phyloP scores from a whole-genome alignment of 1,284 basidiomycete species.

The Boletus smithii region DNA sequence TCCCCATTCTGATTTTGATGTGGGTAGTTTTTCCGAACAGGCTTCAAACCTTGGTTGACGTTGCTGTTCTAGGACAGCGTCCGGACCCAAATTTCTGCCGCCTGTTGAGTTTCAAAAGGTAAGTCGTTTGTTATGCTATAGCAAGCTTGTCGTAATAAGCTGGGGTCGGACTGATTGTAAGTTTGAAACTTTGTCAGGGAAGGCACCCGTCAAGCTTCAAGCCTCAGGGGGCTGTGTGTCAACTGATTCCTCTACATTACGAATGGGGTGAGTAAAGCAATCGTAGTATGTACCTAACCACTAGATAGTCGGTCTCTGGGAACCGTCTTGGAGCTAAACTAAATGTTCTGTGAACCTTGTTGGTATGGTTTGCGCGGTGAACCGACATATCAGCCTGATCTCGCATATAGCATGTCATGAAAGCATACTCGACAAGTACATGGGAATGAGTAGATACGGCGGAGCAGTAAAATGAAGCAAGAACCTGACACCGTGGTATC shows the following conservation, averaged over 20 bases:
- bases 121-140: not conserved
- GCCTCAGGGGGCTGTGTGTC: no score
- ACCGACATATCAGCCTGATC: slow-evolving; percentile 6
- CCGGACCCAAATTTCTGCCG: slow-evolving; percentile 5
- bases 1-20: no score
- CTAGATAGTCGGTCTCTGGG: no score
- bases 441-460: slow-evolving; percentile 19
- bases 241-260: no score
- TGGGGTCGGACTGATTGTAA: slow-evolving; percentile 18
- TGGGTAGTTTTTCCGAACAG: not conserved
- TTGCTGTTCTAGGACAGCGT: not conserved
- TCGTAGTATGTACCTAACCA: no score
- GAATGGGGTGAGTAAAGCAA: no score
- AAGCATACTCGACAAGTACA: slow-evolving; percentile 20
- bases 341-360: slow-evolving; percentile 5
- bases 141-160: not conserved
- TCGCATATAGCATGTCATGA: slow-evolving; percentile 18
- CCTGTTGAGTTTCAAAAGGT: slow-evolving; percentile 1
- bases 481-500: slow-evolving; percentile 25
- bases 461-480: slow-evolving; percentile 11
- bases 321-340: slow-evolving; percentile 10
- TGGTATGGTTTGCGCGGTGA: slow-evolving; percentile 9
- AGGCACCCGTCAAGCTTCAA: no score
- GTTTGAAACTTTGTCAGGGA: slow-evolving; percentile 16
- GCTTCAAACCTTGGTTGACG: slow-evolving; percentile 22